phyloP scores from a whole-genome alignment of 352 stramenopile genomes.

The Pythium phragmitis region DNA sequence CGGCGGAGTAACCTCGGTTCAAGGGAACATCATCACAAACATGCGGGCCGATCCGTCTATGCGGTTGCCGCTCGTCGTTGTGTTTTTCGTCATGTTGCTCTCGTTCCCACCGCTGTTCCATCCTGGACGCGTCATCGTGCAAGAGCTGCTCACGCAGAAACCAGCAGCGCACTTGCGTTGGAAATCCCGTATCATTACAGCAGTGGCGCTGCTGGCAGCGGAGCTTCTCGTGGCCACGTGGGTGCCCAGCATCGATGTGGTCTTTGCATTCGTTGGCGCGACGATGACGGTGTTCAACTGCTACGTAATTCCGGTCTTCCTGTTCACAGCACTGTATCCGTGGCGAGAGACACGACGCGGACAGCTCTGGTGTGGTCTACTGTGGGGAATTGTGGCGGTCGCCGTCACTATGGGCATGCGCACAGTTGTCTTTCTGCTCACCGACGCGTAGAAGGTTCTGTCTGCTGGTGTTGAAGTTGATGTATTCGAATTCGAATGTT shows the following conservation, averaged over 20 bases:
- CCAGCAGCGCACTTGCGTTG: constrained; percentile 44
- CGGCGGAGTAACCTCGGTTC: constrained; percentile 30
- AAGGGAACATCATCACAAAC: constrained; percentile 76
- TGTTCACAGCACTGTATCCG: constrained; percentile 28
- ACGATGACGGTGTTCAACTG: constrained; percentile 36
- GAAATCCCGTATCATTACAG: constrained; percentile 42
- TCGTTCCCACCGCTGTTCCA: constrained; percentile 78
- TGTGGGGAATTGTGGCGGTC: constrained; percentile 19
- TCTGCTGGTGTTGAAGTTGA: background rate
- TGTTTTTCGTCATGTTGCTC: constrained; percentile 67
- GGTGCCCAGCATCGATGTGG: constrained; percentile 63
- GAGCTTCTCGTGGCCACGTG: constrained; percentile 52
- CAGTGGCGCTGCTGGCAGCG: constrained; percentile 50
- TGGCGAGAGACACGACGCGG: constrained; percentile 9
- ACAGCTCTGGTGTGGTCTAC: constrained; percentile 4
- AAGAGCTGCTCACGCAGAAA: constrained; percentile 43
- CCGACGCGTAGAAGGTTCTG: background rate
- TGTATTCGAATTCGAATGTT: background rate
- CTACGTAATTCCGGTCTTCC: constrained; percentile 30
- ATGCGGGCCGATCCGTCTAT: constrained; percentile 69
- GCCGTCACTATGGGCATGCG: constrained; percentile 9
- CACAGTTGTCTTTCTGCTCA: constrained; percentile 21
- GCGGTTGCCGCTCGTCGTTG: constrained; percentile 62
- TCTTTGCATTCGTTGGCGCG: constrained; percentile 69
- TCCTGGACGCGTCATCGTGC: constrained; percentile 53